Base-by-base conservation (phyloP, 2,329 filamentous ascomycete species). In the Aspergillus sojae region DNA sequence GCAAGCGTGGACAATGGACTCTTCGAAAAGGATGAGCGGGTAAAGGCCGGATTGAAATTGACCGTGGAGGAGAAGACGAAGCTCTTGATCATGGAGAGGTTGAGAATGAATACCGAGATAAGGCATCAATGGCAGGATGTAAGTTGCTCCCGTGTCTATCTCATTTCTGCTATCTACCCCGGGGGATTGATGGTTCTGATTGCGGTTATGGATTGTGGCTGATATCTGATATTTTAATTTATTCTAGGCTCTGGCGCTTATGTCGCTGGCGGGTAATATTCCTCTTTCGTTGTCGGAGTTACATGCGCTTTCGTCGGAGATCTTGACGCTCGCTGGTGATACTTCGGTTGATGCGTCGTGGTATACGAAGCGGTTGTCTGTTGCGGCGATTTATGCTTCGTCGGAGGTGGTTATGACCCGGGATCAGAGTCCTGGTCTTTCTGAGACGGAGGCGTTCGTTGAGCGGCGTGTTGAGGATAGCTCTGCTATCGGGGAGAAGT, bases 361-460 rank as follows among this genome's bases (percentile, higher is more conserved):
- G 95, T 99, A 99, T 71, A 89, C 88, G 2, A 91, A 90, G 75
- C 84, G 89, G 4, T 83, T 87, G 10, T 85, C 83, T 0, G 76
- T 92, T 28, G 84, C 86, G 0, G 84, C 84, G 2, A 83, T 91
- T n/a, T 92, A 91, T 74, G 92, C 92, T 58, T 88, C 89, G 39
- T 86, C 90, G 61, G 95, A 99, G 79, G 82, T 97, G 5, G 96
- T 94, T 80, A 97, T 98, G 93, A 97, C 93, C 26, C 93, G 91
- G 63, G 95, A 98, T 78, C 84, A 82, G 64, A 93, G 90, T 4
- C 80, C 85, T 0, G 87, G 86, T n/a, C 95, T 91, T 71, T 76
- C 74, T 11, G 91, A 94, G 66, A 98, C 95, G 4, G 89, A 89
- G 68, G 84, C 87, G 11, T 99, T 98, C 75, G 81, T 98, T 59